Evolutionary conservation across 495 filamentous ascomycete genomes (phyloP).

Genomic region (Penicillium goetzii): DNA sequence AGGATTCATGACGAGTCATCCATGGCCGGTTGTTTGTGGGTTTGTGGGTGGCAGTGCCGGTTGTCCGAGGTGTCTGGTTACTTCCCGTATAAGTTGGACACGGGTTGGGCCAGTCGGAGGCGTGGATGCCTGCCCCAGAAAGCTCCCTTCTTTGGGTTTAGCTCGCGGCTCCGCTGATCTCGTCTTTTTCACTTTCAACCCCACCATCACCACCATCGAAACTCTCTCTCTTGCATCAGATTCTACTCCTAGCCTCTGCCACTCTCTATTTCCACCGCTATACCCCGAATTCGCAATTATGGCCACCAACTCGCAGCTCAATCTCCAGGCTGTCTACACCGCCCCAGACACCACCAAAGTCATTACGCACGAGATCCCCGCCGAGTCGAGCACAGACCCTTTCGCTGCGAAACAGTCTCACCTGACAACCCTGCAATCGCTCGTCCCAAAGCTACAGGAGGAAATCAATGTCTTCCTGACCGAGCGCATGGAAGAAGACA

Average conservation of each 20-base stretch:
- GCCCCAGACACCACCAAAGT: slow-evolving; percentile 52
- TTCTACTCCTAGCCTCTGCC: background rate
- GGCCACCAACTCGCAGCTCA: slow-evolving; percentile 14
- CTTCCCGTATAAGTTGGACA: background rate
- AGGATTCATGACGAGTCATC: slow-evolving; percentile 30
- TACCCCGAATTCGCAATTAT: slow-evolving; percentile 13
- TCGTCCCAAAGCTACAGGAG: slow-evolving; percentile 65
- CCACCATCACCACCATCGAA: slow-evolving; percentile 7
- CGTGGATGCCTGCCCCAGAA: slow-evolving; percentile 11
- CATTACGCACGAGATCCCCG: slow-evolving; percentile 48
- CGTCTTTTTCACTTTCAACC: slow-evolving; percentile 1
- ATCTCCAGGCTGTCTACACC: slow-evolving; percentile 60
- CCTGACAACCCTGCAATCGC: slow-evolving; percentile 65
- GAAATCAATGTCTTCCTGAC: slow-evolving; percentile 85
- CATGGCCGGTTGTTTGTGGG: slow-evolving; percentile 21
- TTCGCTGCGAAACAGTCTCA: slow-evolving; percentile 64
- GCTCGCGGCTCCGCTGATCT: slow-evolving; percentile 17
- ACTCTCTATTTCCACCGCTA: background rate
- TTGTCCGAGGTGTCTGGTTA: slow-evolving; percentile 4
- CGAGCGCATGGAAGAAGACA: slow-evolving; percentile 86
- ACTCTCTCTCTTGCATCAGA: background rate
- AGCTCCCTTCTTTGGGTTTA: slow-evolving; percentile 27
- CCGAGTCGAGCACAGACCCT: slow-evolving; percentile 34
- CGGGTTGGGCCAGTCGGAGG: slow-evolving; percentile 2
- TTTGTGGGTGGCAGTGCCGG: slow-evolving; percentile 11